Evolutionary conservation across 1,284 basidiomycete genomes (phyloP).

Genomic region (Puccinia coronata): DNA sequence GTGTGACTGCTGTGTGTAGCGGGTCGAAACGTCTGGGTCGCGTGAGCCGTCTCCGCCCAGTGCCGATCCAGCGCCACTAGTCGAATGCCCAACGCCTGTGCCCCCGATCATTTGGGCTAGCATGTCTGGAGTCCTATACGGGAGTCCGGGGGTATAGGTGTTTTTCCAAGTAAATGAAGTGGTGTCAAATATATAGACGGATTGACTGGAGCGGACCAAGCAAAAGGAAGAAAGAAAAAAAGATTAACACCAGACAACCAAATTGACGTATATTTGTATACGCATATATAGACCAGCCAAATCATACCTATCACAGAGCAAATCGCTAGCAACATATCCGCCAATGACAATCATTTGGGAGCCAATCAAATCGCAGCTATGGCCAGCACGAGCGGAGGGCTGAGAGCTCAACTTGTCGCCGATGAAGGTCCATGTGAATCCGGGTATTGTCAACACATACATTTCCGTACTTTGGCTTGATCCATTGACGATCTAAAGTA

Average conservation of each 20-base stretch:
- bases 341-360: constrained; percentile 55
- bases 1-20: background rate
- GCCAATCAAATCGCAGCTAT: constrained; percentile 54
- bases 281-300: background rate
- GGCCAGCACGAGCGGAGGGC: constrained; percentile 54
- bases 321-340: constrained; percentile 52
- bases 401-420: constrained; percentile 52
- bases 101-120: constrained; percentile 53
- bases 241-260: background rate
- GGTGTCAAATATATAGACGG: constrained; percentile 54
- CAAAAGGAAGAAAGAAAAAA: background rate
- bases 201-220: constrained; percentile 37
- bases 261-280: too few species aligned
- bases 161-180: constrained; percentile 52
- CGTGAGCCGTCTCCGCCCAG: constrained; percentile 51
- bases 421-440: constrained; percentile 54
- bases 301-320: constrained; percentile 53
- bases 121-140: constrained; percentile 51
- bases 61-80: constrained; percentile 51
- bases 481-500: constrained; percentile 52
- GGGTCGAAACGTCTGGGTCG: constrained; percentile 33
- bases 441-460: constrained; percentile 54
- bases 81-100: constrained; percentile 50
- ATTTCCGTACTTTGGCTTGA: constrained; percentile 53
- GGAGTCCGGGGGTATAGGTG: constrained; percentile 50